These are phyloP conservation scores for Meyerozyma smithsonii DNA, from an alignment of 1,139 yeast species.

Conservation along the genomic window DNA sequence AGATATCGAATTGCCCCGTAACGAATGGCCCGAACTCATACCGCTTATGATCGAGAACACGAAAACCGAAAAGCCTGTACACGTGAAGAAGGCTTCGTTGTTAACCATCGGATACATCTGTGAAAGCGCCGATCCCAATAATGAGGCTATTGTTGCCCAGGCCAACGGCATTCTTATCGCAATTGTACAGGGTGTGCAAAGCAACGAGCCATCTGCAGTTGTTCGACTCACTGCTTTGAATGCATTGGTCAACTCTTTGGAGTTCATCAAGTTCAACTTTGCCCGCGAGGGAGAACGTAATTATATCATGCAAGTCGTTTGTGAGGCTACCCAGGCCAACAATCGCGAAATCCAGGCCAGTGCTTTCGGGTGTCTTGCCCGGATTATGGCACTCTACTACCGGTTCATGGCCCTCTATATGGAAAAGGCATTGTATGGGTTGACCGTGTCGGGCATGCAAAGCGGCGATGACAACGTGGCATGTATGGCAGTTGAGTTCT, in stretches of 20 bases:
- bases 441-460: conserved; percentile 91
- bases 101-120: conserved; percentile 93
- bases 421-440: conserved; percentile 93
- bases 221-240: conserved; percentile 89
- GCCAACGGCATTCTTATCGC: conserved; percentile 92
- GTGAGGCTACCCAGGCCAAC: conserved; percentile 94
- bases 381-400: conserved; percentile 87
- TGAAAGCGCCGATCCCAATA: conserved; percentile 86
- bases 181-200: conserved; percentile 92
- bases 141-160: conserved; percentile 74
- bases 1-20: conserved; percentile 83
- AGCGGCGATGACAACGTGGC: conserved; percentile 82
- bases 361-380: conserved; percentile 93
- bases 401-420: conserved; percentile 87
- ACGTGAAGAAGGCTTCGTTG: conserved; percentile 81
- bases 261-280: conserved; percentile 83
- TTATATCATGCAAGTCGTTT: conserved; percentile 96
- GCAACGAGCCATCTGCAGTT: conserved; percentile 64
- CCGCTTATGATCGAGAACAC: conserved; percentile 82
- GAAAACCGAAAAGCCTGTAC: conserved; percentile 66
- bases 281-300: conserved; percentile 93
- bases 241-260: conserved; percentile 87
- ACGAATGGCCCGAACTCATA: conserved; percentile 86
- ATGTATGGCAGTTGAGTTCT: conserved; percentile 97
- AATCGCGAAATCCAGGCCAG: conserved; percentile 83